Evolutionary conservation across 805 yeast species (phyloP).

Genomic region (Ogataea siamensis): DNA sequence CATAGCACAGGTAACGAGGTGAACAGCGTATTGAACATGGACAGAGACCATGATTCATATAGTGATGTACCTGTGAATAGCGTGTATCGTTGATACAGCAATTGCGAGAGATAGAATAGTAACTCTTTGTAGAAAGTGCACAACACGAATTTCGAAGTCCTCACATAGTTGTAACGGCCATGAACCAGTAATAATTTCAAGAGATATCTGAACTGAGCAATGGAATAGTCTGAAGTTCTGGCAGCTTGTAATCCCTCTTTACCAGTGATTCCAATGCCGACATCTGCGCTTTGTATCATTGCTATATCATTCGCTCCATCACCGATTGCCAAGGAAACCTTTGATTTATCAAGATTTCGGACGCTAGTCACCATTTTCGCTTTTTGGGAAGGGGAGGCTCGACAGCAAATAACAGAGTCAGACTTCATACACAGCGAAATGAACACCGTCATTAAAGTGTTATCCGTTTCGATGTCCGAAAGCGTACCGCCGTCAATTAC

Average conservation of each 20-base stretch:
- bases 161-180: slow-evolving; percentile 91
- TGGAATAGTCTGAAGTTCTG: slow-evolving; percentile 87
- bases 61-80: slow-evolving; percentile 90
- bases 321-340: slow-evolving; percentile 93
- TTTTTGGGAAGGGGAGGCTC: slow-evolving; percentile 97
- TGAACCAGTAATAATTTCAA: slow-evolving; percentile 84
- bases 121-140: slow-evolving; percentile 95
- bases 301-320: slow-evolving; percentile 99
- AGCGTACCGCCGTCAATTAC: slow-evolving; percentile 95
- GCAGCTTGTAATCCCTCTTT: slow-evolving; percentile 98
- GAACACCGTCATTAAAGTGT: slow-evolving; percentile 68
- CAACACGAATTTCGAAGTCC: slow-evolving; percentile 88
- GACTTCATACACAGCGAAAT: slow-evolving; percentile 82
- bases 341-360: slow-evolving; percentile 59
- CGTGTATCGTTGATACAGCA: slow-evolving; percentile 80
- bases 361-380: slow-evolving; percentile 83
- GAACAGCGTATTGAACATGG: slow-evolving; percentile 95
- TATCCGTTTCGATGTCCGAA: slow-evolving; percentile 67
- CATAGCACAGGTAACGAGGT: slow-evolving; percentile 90
- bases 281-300: slow-evolving; percentile 98
- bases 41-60: slow-evolving; percentile 93
- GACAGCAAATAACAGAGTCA: slow-evolving; percentile 90
- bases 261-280: slow-evolving; percentile 97
- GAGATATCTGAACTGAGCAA: slow-evolving; percentile 88
- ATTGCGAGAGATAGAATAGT: slow-evolving; percentile 84